Conservation (phyloP, 1,284 basidiomycete species). For the Melampsora americana region DNA sequence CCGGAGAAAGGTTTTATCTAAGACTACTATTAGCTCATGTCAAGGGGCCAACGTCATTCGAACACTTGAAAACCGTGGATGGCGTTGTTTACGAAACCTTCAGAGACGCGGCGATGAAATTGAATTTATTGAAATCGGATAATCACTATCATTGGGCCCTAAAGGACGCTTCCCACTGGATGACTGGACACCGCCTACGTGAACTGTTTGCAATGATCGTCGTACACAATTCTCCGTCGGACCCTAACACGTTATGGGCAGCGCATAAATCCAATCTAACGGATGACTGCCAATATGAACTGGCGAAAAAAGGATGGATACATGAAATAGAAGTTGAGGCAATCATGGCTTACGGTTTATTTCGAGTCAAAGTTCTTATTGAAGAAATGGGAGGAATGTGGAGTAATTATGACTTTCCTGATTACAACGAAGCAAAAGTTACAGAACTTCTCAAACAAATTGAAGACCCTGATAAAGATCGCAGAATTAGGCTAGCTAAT, state of each 20-base stretch:
- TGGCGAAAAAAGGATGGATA: too few relatives aligned
- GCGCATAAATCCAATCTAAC: background rate
- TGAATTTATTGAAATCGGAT: slow-evolving; percentile 54
- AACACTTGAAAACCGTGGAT: slow-evolving; percentile 52
- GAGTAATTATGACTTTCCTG: too few relatives aligned
- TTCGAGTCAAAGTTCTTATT: too few relatives aligned
- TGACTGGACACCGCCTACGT: background rate
- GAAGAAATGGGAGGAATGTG: too few relatives aligned
- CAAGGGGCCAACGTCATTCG: slow-evolving; percentile 53
- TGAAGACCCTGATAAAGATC: too few relatives aligned
- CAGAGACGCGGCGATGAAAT: too few relatives aligned
- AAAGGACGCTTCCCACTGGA: slow-evolving; percentile 56
- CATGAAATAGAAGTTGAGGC: too few relatives aligned
- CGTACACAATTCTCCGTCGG: background rate
- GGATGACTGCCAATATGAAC: background rate
- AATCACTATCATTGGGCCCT: slow-evolving; percentile 58
- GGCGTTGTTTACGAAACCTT: slow-evolving; percentile 53
- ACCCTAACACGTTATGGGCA: background rate
- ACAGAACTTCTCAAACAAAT: too few relatives aligned
- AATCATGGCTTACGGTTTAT: too few relatives aligned
- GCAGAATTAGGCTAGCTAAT: too few relatives aligned
- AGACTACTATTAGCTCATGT: slow-evolving; percentile 55
- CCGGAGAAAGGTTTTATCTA: slow-evolving; percentile 57
- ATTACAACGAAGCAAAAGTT: too few relatives aligned
- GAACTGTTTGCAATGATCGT: slow-evolving; percentile 2